Base-by-base conservation (phyloP, 2,329 filamentous ascomycete species). In the Cephalotrichum gorgonifer region DNA sequence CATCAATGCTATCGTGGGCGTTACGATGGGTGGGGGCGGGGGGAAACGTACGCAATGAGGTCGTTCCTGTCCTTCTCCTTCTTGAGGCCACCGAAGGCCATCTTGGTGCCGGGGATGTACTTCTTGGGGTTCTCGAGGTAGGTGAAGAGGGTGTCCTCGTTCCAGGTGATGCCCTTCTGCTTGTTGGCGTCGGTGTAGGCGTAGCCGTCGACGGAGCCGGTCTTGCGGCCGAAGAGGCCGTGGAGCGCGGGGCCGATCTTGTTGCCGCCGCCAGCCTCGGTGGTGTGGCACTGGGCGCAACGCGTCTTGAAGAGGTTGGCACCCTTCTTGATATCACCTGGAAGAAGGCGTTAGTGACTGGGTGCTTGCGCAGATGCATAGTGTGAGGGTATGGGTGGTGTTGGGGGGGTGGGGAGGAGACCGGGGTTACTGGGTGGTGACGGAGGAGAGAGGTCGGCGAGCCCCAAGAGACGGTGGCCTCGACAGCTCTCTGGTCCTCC, bases 101-200 rank as follows among this genome's bases (percentile, higher is more conserved):
- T 98, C 88, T 97, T 98, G 77, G 93, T 98, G 62, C 93, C 93
- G 61, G 93, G 93, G 58, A 98, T 96, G 83, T 90, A 98, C 82
- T 97, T 97, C 86, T 98, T 98, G 76, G 93, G 93, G 86, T 97
- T 97, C 83, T 98, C 93, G 65, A 98, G 90, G 84, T 98, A 98
- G 59, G 84, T 80, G 75, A 95, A 97, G 62, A 98, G 81, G 71
- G 87, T 86, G 57, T 82, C 70, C 67, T 95, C 83, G 60, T 88
- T 74, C 93, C 93, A 98, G 62, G 73, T 78, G 62, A 98, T 82
- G 64, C 85, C 90, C 79, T 95, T 95, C 66, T 85, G 75, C 86
- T 97, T 97, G 87, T 98, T 98, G 81, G 91, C 93, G 67, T 98
- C 93, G 72, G 93, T 95, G 84, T 97, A 98, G 66, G 88, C 76